These are phyloP conservation scores for Excoecaria agallocha DNA, from an alignment of 345 rosid species.

Conservation along the genomic window DNA sequence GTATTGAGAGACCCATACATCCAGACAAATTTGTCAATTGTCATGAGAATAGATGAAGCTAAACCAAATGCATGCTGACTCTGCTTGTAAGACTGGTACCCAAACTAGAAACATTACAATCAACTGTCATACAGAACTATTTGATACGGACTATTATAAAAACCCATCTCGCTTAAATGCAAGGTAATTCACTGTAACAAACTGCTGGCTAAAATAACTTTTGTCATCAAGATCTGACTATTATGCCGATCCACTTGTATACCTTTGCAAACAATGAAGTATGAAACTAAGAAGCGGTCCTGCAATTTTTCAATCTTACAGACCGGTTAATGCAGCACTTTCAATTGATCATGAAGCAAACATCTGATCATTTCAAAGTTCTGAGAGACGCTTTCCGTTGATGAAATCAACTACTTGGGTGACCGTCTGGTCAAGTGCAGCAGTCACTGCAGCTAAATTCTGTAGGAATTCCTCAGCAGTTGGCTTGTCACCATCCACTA, in stretches of 20 bases:
- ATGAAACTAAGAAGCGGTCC: background rate
- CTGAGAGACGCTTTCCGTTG: constrained; percentile 60
- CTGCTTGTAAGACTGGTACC: background rate
- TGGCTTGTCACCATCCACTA: constrained; percentile 77
- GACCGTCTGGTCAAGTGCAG: constrained; percentile 57
- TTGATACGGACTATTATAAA: background rate
- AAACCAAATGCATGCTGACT: background rate
- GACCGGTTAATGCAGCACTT: constrained; percentile 1
- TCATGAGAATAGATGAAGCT: too few relatives aligned
- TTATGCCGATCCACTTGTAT: background rate
- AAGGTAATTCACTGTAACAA: background rate
- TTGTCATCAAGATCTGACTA: background rate
- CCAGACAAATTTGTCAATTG: too few relatives aligned
- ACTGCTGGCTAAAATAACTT: background rate
- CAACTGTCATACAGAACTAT: background rate
- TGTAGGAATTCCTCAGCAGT: constrained; percentile 71
- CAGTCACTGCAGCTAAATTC: constrained; percentile 66
- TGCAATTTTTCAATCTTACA: background rate
- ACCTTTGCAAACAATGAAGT: constrained; percentile 10
- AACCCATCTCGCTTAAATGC: background rate
- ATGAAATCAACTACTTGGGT: constrained; percentile 60
- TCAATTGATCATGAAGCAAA: constrained; percentile 8
- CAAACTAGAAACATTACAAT: background rate
- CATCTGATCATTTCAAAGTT: constrained; percentile 44
- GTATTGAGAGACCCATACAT: too few relatives aligned